Evolutionary conservation across 2,329 filamentous ascomycete genomes (phyloP), one percentile per base, ranked within the genome.

Genomic region (Exophiala oligosperma): DNA sequence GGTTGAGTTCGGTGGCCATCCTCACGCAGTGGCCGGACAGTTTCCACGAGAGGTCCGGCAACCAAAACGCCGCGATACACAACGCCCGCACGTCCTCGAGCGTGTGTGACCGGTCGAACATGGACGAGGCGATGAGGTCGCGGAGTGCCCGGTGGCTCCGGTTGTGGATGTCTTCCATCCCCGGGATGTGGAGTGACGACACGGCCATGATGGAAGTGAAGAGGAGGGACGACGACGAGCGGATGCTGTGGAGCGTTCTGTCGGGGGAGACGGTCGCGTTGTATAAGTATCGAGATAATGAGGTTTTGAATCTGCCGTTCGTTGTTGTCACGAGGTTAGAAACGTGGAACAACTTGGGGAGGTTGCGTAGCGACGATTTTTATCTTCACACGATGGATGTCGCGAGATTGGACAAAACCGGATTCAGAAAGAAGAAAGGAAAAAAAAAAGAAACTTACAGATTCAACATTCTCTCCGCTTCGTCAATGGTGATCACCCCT

Each of bases 21-120:
- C 82, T 77, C 1, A 84, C 81, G 0, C 82, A 82, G 64, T 82
- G 77, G 0, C 84, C 84, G 0, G 82, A 84, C 0, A 87, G 73
- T 64, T 83, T 86, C 82, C 84, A 86, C 3, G 81, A 84, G 17
- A 85, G 73, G 59, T 87, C 84, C 3, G 81, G 82, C 0, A 86
- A 74, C 84, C 84, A 87, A 64, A 86, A 86, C 0, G 83, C 80
- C 0, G 81, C 84, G 3, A 86, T 79, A 43, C 82, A 84, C 40
- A 86, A 76, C 3, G 82, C 84, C 1, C 83, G 77, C 23, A 87
- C 77, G 55, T 83, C 80, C 55, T 86, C 83, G 21, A 83, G 70
- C 24, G 78, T 81, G 56, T 85, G 81, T 26, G 82, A 80, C 23
- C 82, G 76, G 14, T 82, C 80, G 61, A 86, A 81, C 69, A 84